Evolutionary conservation across 768 basidiomycete species (phyloP).

Genomic region (Neoboletus subvelutipes): DNA sequence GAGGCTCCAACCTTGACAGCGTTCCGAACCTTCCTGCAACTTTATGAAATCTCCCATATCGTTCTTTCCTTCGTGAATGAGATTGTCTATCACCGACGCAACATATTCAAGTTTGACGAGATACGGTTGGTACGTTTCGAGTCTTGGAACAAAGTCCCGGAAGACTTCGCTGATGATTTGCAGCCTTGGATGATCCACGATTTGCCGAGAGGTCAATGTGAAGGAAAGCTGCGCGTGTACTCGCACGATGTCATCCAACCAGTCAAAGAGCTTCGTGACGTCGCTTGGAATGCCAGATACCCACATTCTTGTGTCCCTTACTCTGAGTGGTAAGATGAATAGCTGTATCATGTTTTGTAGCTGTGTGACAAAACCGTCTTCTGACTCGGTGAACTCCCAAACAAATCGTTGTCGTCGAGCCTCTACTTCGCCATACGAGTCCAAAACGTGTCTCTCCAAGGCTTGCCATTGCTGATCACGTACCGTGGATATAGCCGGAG

Average conservation of each 20-base stretch:
- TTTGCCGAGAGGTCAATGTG: slow-evolving; percentile 43
- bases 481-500: slow-evolving; percentile 1
- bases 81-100: slow-evolving; percentile 48
- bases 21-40: slow-evolving; percentile 56
- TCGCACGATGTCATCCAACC: slow-evolving; percentile 83
- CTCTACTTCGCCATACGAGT: slow-evolving; percentile 48
- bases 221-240: slow-evolving; percentile 66
- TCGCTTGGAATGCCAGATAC: slow-evolving; percentile 75
- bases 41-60: slow-evolving; percentile 86
- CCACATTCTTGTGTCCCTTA: slow-evolving; percentile 70
- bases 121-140: slow-evolving; percentile 89
- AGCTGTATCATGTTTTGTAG: slow-evolving; percentile 65
- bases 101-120: slow-evolving; percentile 69
- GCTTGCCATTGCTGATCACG: slow-evolving; percentile 26
- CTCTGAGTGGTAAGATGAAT: slow-evolving; percentile 77
- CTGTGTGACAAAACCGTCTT: slow-evolving; percentile 65
- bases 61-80: slow-evolving; percentile 48
- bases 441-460: slow-evolving; percentile 21
- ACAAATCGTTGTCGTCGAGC: slow-evolving; percentile 65
- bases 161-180: slow-evolving; percentile 58
- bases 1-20: slow-evolving; percentile 63
- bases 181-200: slow-evolving; percentile 44
- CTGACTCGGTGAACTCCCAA: slow-evolving; percentile 65
- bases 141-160: slow-evolving; percentile 55
- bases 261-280: slow-evolving; percentile 76